Percentiles rank a stretch among this genome's conserved stretches.
Conservation (phyloP, 1,284 basidiomycete species). For the Rugosomyces carneus region DNA sequence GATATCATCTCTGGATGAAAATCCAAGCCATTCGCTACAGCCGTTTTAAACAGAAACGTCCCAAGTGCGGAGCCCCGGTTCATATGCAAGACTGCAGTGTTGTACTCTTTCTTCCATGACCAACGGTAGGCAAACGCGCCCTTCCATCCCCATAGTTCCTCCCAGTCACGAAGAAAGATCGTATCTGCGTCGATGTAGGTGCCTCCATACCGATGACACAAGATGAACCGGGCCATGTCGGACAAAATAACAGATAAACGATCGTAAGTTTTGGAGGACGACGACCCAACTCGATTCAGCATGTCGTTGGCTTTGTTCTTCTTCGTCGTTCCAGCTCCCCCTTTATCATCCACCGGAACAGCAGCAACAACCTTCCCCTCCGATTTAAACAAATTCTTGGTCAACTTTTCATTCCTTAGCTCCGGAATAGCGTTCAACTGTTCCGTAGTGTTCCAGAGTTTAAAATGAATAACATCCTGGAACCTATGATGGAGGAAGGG, state of each 20-base stretch:
- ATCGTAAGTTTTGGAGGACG: constrained; percentile 71
- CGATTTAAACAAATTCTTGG: constrained; percentile 64
- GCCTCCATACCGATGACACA: constrained; percentile 82
- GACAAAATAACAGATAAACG: constrained; percentile 78
- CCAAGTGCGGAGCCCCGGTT: constrained; percentile 79
- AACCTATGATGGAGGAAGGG: constrained; percentile 81
- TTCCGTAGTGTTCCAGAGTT: constrained; percentile 88
- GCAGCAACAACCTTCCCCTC: constrained; percentile 53
- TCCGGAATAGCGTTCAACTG: constrained; percentile 79
- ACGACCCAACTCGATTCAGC: constrained; percentile 70
- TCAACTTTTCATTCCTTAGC: constrained; percentile 66
- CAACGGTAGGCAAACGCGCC: constrained; percentile 86
- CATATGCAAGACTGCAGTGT: constrained; percentile 81
- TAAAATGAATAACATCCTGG: constrained; percentile 79
- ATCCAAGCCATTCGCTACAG: constrained; percentile 79
- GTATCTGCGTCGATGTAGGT: constrained; percentile 87
- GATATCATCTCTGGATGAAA: constrained; percentile 83
- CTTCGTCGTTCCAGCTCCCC: constrained; percentile 12
- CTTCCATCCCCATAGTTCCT: constrained; percentile 84
- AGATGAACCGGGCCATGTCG: constrained; percentile 83
- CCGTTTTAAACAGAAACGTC: constrained; percentile 78
- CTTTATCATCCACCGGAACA: constrained; percentile 29
- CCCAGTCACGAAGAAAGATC: constrained; percentile 86
- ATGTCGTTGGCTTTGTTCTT: constrained; percentile 36
- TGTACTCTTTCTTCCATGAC: constrained; percentile 77